A percentile compares a stretch with the other conserved stretches of the same genome.
Conservation (phyloP, 1,139 yeast species). For the Geotrichum restrictum region DNA sequence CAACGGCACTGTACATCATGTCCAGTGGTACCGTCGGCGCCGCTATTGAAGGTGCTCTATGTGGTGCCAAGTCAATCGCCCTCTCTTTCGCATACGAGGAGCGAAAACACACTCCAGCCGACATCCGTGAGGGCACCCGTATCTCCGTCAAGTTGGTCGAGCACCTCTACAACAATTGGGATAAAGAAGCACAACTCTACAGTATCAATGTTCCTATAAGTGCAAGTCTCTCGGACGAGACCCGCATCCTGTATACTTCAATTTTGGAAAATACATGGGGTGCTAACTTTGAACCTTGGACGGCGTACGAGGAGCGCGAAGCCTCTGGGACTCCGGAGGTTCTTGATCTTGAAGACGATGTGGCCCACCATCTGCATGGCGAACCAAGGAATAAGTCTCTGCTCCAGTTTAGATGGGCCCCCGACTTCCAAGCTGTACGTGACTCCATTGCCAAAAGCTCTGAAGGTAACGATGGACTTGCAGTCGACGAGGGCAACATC, state of each 20-base stretch:
- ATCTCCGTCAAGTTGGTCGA: slow-evolving; percentile 61
- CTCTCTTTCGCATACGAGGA: slow-evolving; percentile 72
- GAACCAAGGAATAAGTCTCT: slow-evolving; percentile 21
- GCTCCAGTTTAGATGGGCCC: slow-evolving; percentile 67
- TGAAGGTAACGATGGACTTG: slow-evolving; percentile 49
- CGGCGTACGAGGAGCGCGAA: slow-evolving; percentile 18
- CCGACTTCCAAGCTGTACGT: slow-evolving; percentile 70
- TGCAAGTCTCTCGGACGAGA: slow-evolving; percentile 48
- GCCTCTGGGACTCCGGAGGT: not conserved
- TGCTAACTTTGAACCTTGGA: slow-evolving; percentile 47
- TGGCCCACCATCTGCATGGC: slow-evolving; percentile 16
- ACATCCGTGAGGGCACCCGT: slow-evolving; percentile 63
- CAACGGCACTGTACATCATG: slow-evolving; percentile 82
- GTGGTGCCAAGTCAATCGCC: slow-evolving; percentile 72
- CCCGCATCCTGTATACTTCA: slow-evolving; percentile 70
- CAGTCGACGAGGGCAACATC: slow-evolving; percentile 41
- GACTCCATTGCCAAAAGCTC: slow-evolving; percentile 52
- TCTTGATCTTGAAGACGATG: slow-evolving; percentile 19
- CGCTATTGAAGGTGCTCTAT: slow-evolving; percentile 88
- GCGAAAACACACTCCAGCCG: slow-evolving; percentile 50
- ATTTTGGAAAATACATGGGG: slow-evolving; percentile 78
- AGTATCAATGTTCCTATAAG: slow-evolving; percentile 79
- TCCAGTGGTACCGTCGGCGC: slow-evolving; percentile 98
- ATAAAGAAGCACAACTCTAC: slow-evolving; percentile 59
- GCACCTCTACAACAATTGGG: slow-evolving; percentile 59